phyloP scores from a whole-genome alignment of 495 filamentous ascomycete species.

The Neurospora tetraspora region DNA sequence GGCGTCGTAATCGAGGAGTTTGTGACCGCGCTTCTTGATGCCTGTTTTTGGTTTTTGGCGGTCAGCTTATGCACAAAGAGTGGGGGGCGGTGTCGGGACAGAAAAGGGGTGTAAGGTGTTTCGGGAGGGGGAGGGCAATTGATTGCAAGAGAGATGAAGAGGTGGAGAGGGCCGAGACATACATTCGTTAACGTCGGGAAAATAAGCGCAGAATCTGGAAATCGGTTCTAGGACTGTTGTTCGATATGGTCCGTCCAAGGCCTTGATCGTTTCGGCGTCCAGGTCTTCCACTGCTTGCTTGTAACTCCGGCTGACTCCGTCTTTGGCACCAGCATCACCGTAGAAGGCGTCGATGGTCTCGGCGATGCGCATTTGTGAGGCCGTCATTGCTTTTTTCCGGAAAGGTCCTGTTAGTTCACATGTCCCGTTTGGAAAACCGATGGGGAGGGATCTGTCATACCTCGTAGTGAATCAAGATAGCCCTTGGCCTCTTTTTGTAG shows the following conservation, averaged over 20 bases:
- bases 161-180: slow-evolving; percentile 15
- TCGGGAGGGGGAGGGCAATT: not conserved
- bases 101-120: not conserved
- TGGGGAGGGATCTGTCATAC: slow-evolving; percentile 30
- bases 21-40: slow-evolving; percentile 97
- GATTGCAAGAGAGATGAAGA: not conserved
- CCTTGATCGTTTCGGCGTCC: slow-evolving; percentile 96
- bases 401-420: not conserved
- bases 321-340: slow-evolving; percentile 85
- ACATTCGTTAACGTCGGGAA: slow-evolving; percentile 98
- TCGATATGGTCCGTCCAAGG: slow-evolving; percentile 91
- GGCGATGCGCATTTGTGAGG: slow-evolving; percentile 97
- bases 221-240: slow-evolving; percentile 94
- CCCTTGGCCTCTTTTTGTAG: slow-evolving; percentile 97
- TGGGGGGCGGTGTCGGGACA: not conserved
- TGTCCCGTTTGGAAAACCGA: not conserved
- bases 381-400: slow-evolving; percentile 77
- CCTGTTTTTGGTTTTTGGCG: slow-evolving; percentile 29
- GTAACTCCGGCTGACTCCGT: slow-evolving; percentile 91
- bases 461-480: slow-evolving; percentile 88
- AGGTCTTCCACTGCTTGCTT: slow-evolving; percentile 97
- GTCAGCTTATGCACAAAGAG: slow-evolving; percentile 1
- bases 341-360: slow-evolving; percentile 99
- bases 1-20: slow-evolving; percentile 93
- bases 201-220: slow-evolving; percentile 91